These are phyloP conservation scores for Pseudozyma sp. DNA, from an alignment of 1,284 basidiomycete species.

Conservation along the genomic window DNA sequence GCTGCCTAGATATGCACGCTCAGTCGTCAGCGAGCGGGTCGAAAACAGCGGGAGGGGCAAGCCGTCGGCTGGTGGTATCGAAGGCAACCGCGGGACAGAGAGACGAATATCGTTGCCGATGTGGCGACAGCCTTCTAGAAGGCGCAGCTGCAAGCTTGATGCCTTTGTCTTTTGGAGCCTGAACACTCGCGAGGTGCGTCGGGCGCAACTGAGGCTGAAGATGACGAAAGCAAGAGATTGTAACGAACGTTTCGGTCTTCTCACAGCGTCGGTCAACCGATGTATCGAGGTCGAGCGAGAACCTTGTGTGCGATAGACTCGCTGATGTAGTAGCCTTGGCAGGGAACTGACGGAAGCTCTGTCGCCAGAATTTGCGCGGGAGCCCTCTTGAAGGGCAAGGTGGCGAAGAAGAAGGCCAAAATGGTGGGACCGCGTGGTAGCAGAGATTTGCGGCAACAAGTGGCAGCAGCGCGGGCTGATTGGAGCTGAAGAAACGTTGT, in stretches of 20 bases:
- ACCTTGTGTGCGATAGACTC: constrained; percentile 35
- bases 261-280: constrained; percentile 39
- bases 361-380: constrained; percentile 5
- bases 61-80: background rate
- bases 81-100: constrained; percentile 1
- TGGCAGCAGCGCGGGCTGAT: constrained; percentile 14
- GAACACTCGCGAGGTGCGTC: background rate
- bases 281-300: constrained; percentile 41
- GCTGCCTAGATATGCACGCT: constrained; percentile 19
- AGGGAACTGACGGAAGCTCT: constrained; percentile 26
- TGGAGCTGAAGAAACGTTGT: constrained; percentile 12
- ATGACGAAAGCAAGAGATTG: constrained; percentile 11
- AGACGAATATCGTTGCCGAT: background rate
- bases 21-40: background rate
- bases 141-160: background rate
- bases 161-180: background rate
- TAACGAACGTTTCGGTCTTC: constrained; percentile 10
- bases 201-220: background rate
- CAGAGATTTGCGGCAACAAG: constrained; percentile 18
- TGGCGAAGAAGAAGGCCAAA: constrained; percentile 4
- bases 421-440: constrained; percentile 24
- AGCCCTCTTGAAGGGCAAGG: background rate
- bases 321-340: constrained; percentile 5
- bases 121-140: background rate
- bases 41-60: background rate